Percentiles rank a stretch among this genome's conserved stretches.
These are phyloP conservation scores for Clitoria ternatea DNA, from an alignment of 306 rosid species.

Conservation along the genomic window DNA sequence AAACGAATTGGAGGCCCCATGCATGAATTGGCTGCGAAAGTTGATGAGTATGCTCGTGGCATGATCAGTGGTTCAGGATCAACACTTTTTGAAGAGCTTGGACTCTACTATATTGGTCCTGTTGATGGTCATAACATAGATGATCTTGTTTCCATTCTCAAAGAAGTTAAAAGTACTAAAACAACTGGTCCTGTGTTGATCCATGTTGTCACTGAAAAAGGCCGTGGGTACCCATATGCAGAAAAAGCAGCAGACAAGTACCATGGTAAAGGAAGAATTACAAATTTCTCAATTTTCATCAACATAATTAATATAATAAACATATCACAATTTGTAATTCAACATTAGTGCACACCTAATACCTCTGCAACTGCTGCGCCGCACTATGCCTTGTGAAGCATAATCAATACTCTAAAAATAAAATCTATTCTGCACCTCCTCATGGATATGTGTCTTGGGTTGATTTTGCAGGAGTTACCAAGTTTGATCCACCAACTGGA, in stretches of 20 bases:
- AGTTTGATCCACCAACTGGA: conserved; percentile 91
- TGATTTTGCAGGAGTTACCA: conserved; percentile 69
- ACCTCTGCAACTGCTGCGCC: not conserved
- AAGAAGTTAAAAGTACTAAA: conserved; percentile 80
- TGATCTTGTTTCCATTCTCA: conserved; percentile 80
- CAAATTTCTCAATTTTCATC: not conserved
- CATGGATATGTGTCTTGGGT: conserved; percentile 9
- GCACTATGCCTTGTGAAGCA: conserved; percentile 15
- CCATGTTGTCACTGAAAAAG: conserved; percentile 91
- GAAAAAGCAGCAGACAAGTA: conserved; percentile 91
- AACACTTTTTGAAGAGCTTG: conserved; percentile 93
- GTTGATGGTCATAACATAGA: conserved; percentile 97
- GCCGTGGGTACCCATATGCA: conserved; percentile 95
- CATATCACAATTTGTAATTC: not conserved
- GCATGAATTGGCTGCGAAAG: conserved; percentile 98
- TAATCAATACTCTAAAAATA: not conserved
- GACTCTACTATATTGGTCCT: conserved; percentile 95
- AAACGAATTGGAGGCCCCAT: conserved; percentile 90
- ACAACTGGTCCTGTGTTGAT: conserved; percentile 91
- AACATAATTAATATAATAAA: not conserved
- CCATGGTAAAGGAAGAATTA: conserved; percentile 55
- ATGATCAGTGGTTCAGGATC: conserved; percentile 97
- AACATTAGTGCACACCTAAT: not conserved
- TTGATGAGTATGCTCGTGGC: conserved; percentile 98
- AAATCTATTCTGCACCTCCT: not conserved